A percentile compares a stretch with the other conserved stretches of the same genome.
These are phyloP conservation scores for Pyrenochaeta sp. DNA, from an alignment of 2,329 filamentous ascomycete species.

Conservation along the genomic window DNA sequence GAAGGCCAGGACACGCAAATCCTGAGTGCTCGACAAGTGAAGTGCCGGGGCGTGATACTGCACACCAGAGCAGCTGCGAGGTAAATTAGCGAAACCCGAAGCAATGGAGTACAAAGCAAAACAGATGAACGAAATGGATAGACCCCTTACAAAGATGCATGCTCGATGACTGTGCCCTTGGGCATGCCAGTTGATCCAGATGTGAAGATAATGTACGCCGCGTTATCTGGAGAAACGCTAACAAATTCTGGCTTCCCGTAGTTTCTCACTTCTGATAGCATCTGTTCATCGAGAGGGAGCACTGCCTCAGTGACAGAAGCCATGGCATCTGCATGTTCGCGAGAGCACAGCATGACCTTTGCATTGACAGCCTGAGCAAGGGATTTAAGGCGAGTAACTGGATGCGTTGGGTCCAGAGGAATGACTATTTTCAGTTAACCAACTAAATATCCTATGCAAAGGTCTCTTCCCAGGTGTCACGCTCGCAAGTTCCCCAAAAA, in stretches of 20 bases:
- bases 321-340: background rate
- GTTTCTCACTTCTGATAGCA: background rate
- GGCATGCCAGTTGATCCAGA: slow-evolving; percentile 45
- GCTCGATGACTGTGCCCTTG: slow-evolving; percentile 68
- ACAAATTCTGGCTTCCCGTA: background rate
- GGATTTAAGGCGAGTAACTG: slow-evolving; percentile 31
- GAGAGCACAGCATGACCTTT: background rate
- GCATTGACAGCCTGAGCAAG: slow-evolving; percentile 16
- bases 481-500: too few species aligned
- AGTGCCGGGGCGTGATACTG: background rate
- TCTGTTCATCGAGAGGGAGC: background rate
- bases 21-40: background rate
- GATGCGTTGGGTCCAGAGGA: slow-evolving; percentile 28
- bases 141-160: slow-evolving; percentile 44
- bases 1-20: slow-evolving; percentile 52
- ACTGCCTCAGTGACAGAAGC: background rate
- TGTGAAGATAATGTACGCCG: slow-evolving; percentile 67
- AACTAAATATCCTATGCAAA: too few species aligned
- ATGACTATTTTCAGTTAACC: background rate
- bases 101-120: too few species aligned
- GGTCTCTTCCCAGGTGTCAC: too few species aligned
- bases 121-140: too few species aligned
- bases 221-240: slow-evolving; percentile 44
- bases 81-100: too few species aligned
- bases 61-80: background rate